Conservation (phyloP, 2,329 filamentous ascomycete species). For the Pseudogymnoascus sp. region DNA sequence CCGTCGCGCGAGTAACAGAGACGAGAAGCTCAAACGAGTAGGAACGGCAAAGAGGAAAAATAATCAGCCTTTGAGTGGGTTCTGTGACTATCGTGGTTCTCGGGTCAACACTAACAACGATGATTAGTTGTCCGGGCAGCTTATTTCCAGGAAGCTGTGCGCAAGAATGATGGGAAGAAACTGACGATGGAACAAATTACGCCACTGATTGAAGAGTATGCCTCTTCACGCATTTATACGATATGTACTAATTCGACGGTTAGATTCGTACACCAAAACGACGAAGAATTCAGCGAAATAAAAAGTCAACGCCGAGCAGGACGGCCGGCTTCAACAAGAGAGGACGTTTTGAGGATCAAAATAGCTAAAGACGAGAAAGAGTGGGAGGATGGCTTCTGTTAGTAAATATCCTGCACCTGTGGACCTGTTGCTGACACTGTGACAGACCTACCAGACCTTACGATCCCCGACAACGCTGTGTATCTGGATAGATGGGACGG, state of each 20-base stretch:
- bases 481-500: constrained; percentile 71
- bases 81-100: neutral
- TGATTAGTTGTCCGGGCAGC: constrained; percentile 55
- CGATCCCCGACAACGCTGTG: constrained; percentile 55
- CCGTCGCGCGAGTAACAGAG: constrained; percentile 69
- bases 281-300: constrained; percentile 59
- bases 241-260: constrained; percentile 22
- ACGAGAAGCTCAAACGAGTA: constrained; percentile 72
- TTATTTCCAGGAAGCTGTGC: constrained; percentile 64
- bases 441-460: constrained; percentile 66
- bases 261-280: constrained; percentile 60
- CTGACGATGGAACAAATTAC: constrained; percentile 52
- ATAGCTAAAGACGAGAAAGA: constrained; percentile 68
- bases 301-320: constrained; percentile 69
- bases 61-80: constrained; percentile 65
- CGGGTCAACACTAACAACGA: constrained; percentile 12
- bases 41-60: constrained; percentile 62
- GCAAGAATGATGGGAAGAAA: constrained; percentile 42
- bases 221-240: constrained; percentile 20
- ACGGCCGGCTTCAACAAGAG: constrained; percentile 66
- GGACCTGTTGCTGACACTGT: constrained; percentile 9
- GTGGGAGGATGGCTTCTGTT: constrained; percentile 75
- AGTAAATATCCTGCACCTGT: constrained; percentile 26
- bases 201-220: constrained; percentile 53
- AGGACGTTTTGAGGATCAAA: constrained; percentile 68